Evolutionary conservation across 345 rosid genomes (phyloP), one percentile per base, ranked within the genome.

Genomic region (Rhizophora apiculata): DNA sequence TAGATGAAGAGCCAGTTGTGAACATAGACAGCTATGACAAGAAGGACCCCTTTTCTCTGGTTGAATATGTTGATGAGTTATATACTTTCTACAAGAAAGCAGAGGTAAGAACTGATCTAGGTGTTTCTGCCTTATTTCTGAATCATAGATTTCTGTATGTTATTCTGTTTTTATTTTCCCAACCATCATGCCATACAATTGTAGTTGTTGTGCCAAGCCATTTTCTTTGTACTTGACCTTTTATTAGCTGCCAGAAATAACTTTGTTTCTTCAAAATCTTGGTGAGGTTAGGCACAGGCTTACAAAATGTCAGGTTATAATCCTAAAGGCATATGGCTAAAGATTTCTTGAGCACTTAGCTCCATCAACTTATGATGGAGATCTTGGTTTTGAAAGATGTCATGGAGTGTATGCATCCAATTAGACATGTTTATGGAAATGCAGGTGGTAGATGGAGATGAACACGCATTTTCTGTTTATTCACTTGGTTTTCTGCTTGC

Each of bases 1-100:
- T 82, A 7, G 82, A 51, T 55, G 87, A 87, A 48, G 89, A 85
- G 63, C 48, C 81, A 52, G 61, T 85, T 26, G 30, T 61, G 68
- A 98, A 95, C 78, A 90, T 95, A 68, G 98, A 92, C 74, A 68
- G 73, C 32, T 63, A 68, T 49, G 99, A 95, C 68, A 88, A 85
- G 78, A 85, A 71, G 11, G 76, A 95, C 56, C 86, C 92, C 22
- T 76, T 90, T 62, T 90, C 96, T 30, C 97, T 87, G 36, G 87
- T 82, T 15, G 99, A 92, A 71, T 95, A 95, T 65, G 81, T 92
- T 31, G 89, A 83, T 74, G 99, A 90, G 56, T 54, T 95, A 26
- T 85, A 90, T 62, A 30, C 39, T 54, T 90, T 86, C 80, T 92
- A 92, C 79, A 82, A 57, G 87, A 86, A 85, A 82, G 77, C 85